Conservation (phyloP, 495 filamentous ascomycete genomes). For the Trichocladium uniseriatum region DNA sequence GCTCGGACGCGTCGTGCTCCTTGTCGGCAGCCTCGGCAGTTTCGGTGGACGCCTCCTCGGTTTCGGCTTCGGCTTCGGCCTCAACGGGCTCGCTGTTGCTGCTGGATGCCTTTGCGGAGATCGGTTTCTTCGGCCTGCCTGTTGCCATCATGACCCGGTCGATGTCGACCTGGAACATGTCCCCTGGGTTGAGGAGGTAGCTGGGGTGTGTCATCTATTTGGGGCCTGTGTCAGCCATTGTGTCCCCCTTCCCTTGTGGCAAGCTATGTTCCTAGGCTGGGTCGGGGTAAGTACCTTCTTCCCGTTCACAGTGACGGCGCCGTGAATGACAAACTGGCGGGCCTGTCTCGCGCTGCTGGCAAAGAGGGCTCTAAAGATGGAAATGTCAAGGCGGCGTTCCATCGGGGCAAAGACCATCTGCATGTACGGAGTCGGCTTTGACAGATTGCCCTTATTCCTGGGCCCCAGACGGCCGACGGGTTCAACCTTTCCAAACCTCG, state of each 20-base stretch:
- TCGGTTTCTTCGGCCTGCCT: constrained; percentile 51
- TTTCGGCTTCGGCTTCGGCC: constrained; percentile 12
- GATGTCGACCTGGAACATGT: constrained; percentile 91
- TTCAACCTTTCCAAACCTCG: background rate
- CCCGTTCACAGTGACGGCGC: constrained; percentile 89
- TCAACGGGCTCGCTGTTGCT: constrained; percentile 20
- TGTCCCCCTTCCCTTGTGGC: background rate
- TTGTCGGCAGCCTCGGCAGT: constrained; percentile 19
- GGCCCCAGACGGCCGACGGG: background rate
- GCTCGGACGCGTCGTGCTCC: constrained; percentile 13
- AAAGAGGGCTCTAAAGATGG: constrained; percentile 86
- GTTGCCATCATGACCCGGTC: constrained; percentile 82
- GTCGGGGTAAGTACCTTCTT: constrained; percentile 58
- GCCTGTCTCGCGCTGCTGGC: constrained; percentile 92
- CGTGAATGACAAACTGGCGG: constrained; percentile 87
- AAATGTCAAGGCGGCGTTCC: constrained; percentile 83
- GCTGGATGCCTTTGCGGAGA: background rate
- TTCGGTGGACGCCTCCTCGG: constrained; percentile 8
- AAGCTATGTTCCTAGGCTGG: no score
- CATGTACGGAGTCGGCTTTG: constrained; percentile 66
- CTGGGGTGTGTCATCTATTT: constrained; percentile 82
- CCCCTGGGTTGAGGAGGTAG: constrained; percentile 93
- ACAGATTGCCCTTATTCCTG: background rate
- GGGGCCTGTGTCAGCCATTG: background rate
- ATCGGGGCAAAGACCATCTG: constrained; percentile 86